A percentile compares a stretch with the other conserved stretches of the same genome.
Conservation (phyloP, 176 grass and related monocot genomes). For the Cenchrus purpureus region DNA sequence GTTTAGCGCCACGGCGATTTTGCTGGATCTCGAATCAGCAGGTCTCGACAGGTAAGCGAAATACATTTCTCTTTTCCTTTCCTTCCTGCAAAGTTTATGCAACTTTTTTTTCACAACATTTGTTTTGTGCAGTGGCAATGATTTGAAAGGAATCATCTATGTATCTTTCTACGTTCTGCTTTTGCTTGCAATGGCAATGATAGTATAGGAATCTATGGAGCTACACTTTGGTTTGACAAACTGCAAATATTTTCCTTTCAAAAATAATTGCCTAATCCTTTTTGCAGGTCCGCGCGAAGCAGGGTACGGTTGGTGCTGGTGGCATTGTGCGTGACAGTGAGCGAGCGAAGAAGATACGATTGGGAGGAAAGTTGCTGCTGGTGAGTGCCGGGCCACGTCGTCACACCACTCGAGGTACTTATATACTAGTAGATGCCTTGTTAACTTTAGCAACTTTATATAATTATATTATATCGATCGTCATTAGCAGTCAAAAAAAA, state of each 20-base stretch:
- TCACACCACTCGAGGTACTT: not conserved
- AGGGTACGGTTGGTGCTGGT: not conserved
- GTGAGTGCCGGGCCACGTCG: not conserved
- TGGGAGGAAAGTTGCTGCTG: not conserved
- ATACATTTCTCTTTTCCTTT: not conserved
- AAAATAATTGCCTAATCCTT: not conserved
- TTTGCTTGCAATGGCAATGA: not conserved
- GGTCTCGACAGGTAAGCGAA: constrained; percentile 4
- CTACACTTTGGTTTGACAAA: not conserved
- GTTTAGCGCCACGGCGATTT: not conserved
- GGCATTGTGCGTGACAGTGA: not conserved
- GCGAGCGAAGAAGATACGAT: constrained; percentile 22
- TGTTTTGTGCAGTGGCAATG: not conserved
- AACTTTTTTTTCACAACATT: no score
- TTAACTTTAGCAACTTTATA: not conserved
- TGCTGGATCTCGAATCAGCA: constrained; percentile 19
- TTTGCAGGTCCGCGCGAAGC: constrained; percentile 8
- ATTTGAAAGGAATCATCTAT: not conserved
- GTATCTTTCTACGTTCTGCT: not conserved
- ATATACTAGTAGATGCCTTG: not conserved
- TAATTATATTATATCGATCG: no score
- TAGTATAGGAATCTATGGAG: not conserved
- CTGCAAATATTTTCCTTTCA: no score
- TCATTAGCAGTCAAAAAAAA: no score
- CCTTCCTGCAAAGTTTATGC: constrained; percentile 26